Evolutionary conservation across 257 asterid genomes (phyloP).

Genomic region (Avicennia marina): DNA sequence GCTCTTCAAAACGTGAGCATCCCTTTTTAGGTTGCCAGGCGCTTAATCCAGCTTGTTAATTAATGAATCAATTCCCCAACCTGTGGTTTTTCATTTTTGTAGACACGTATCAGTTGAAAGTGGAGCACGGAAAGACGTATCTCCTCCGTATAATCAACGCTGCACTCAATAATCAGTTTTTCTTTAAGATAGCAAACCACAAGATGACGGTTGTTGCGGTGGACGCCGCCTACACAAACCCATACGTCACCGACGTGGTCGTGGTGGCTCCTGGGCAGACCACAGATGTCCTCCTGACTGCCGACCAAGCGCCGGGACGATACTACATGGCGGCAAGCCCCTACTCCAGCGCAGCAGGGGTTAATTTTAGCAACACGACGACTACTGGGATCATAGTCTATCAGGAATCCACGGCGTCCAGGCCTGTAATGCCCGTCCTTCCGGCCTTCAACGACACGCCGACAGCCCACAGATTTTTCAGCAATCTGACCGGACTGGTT

Average conservation of each 20-base stretch:
- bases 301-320: constrained; percentile 40
- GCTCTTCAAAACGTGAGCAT: constrained; percentile 56
- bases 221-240: constrained; percentile 68
- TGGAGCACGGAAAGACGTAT: constrained; percentile 51
- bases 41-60: too few species aligned
- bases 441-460: constrained; percentile 73
- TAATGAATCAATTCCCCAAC: background rate
- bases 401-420: constrained; percentile 17
- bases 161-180: constrained; percentile 57
- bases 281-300: constrained; percentile 51
- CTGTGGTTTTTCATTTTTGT: background rate
- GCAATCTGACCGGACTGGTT: constrained; percentile 49
- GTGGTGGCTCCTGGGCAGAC: constrained; percentile 70
- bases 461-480: constrained; percentile 55
- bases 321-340: constrained; percentile 77
- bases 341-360: constrained; percentile 33
- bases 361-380: constrained; percentile 35
- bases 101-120: constrained; percentile 45
- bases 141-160: constrained; percentile 75
- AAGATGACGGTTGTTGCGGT: constrained; percentile 51
- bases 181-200: constrained; percentile 68
- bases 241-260: constrained; percentile 64
- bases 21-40: too few species aligned
- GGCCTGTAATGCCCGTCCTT: constrained; percentile 52
- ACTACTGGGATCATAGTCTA: constrained; percentile 57